Percentiles rank a stretch among this genome's conserved stretches.
Evolutionary conservation across 2,329 filamentous ascomycete genomes (phyloP).

Genomic region (Coniochaeta sp.): DNA sequence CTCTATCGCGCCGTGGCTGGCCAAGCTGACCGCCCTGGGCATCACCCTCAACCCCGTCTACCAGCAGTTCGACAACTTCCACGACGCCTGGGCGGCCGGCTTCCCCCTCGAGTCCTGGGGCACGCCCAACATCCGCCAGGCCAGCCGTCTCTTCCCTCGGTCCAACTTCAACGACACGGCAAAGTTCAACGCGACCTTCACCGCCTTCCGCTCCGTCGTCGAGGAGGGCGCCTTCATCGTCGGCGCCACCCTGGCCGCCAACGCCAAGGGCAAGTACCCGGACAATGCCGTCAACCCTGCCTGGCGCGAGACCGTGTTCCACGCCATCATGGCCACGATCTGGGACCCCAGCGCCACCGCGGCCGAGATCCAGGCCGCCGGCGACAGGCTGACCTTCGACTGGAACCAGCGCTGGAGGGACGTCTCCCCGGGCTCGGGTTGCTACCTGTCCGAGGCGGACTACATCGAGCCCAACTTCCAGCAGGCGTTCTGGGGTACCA

Average conservation of each 20-base stretch:
- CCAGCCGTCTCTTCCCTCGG: slow-evolving; percentile 12
- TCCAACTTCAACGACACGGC: slow-evolving; percentile 11
- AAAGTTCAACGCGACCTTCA: slow-evolving; percentile 23
- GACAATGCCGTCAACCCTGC: slow-evolving; percentile 39
- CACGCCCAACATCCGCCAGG: slow-evolving; percentile 13
- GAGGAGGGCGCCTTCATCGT: slow-evolving; percentile 32
- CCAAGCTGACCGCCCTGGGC: slow-evolving; percentile 14
- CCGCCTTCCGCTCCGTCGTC: slow-evolving; percentile 26
- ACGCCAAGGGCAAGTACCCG: slow-evolving; percentile 17
- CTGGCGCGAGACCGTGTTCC: slow-evolving; percentile 35
- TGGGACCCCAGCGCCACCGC: slow-evolving; percentile 11
- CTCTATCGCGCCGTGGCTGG: slow-evolving; percentile 14
- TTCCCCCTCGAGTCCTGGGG: slow-evolving; percentile 33
- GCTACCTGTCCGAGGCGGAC: slow-evolving; percentile 21
- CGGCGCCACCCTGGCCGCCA: slow-evolving; percentile 28
- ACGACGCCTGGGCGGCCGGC: slow-evolving; percentile 17
- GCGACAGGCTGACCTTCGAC: slow-evolving; percentile 18
- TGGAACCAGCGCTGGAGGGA: slow-evolving; percentile 19
- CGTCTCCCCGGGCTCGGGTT: slow-evolving; percentile 9
- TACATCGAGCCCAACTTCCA: slow-evolving; percentile 28
- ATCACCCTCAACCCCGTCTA: slow-evolving; percentile 13
- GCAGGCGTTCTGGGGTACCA: slow-evolving; percentile 17
- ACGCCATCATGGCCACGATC: slow-evolving; percentile 22
- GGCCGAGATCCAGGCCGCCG: slow-evolving; percentile 11
- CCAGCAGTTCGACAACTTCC: slow-evolving; percentile 13